Percentiles rank a stretch among this genome's conserved stretches.
Evolutionary conservation across 1,139 yeast species (phyloP).

Genomic region (Yarrowia galli): DNA sequence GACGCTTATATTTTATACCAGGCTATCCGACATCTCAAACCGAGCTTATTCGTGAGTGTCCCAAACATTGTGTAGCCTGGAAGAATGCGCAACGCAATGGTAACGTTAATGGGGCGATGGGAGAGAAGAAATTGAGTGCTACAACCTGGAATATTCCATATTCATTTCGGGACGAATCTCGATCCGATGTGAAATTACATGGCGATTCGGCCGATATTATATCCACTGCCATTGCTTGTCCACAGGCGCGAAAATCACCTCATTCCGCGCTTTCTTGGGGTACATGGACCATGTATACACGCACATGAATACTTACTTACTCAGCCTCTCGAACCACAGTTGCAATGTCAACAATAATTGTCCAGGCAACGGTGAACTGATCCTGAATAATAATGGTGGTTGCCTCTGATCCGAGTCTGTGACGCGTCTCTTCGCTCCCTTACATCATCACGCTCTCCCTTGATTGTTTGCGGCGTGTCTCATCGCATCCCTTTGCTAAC

Average conservation of each 20-base stretch:
- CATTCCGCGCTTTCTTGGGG: slow-evolving; percentile 7
- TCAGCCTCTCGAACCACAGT: slow-evolving; percentile 7
- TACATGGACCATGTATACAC: slow-evolving; percentile 15
- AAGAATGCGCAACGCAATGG: slow-evolving; percentile 31
- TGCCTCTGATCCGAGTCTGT: no score
- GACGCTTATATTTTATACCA: slow-evolving; percentile 18
- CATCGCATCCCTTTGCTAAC: slow-evolving; percentile 10
- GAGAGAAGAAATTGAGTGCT: slow-evolving; percentile 3
- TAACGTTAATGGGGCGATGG: slow-evolving; percentile 21
- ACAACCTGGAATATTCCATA: slow-evolving; percentile 10
- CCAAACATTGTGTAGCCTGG: slow-evolving; percentile 16
- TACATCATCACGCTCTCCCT: not conserved
- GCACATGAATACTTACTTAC: slow-evolving; percentile 24
- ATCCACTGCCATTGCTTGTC: not conserved
- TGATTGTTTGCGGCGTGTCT: not conserved
- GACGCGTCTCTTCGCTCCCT: not conserved
- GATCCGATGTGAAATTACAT: not conserved
- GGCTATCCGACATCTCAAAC: slow-evolving; percentile 20
- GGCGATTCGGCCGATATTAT: not conserved
- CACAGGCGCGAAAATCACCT: not conserved
- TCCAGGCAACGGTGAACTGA: not conserved
- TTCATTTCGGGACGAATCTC: not conserved
- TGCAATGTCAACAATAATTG: not conserved
- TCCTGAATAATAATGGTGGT: no score
- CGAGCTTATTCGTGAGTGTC: slow-evolving; percentile 15